phyloP scores from a whole-genome alignment of 805 yeast genomes.

The Wickerhamiella spandovensis region DNA sequence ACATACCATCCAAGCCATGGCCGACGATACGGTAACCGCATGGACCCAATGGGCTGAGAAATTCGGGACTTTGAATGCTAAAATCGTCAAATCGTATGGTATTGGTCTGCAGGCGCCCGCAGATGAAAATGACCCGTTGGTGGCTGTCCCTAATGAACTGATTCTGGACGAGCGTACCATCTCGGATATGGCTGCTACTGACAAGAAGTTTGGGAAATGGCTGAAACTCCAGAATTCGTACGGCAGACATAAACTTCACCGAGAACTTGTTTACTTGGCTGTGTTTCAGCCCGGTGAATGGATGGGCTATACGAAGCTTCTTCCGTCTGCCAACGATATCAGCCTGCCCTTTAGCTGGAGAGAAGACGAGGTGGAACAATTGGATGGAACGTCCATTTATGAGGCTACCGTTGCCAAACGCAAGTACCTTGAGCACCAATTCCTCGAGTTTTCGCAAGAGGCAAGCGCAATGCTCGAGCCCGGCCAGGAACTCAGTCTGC shows the following conservation, averaged over 20 bases:
- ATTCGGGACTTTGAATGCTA: not conserved
- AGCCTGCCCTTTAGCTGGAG: conserved; percentile 22
- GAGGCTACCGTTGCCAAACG: conserved; percentile 19
- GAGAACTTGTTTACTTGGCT: conserved; percentile 13
- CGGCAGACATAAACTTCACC: conserved; percentile 10
- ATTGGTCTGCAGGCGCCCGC: conserved; percentile 2
- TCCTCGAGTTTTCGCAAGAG: conserved; percentile 11
- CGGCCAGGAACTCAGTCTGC: conserved; percentile 9
- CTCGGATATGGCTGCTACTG: conserved; percentile 6
- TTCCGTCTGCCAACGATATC: conserved; percentile 20
- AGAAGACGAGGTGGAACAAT: conserved; percentile 12
- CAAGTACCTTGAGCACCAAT: conserved; percentile 13
- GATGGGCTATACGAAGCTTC: conserved; percentile 16
- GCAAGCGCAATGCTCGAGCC: not conserved
- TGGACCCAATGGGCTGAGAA: conserved; percentile 1
- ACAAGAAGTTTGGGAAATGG: conserved; percentile 9
- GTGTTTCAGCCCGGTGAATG: conserved; percentile 6
- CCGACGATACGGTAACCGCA: not conserved
- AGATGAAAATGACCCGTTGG: not conserved
- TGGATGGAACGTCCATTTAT: conserved; percentile 17
- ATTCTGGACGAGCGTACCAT: conserved; percentile 6
- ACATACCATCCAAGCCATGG: too few relatives aligned
- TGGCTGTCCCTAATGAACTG: conserved; percentile 9
- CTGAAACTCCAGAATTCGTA: conserved; percentile 2
- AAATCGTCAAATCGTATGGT: conserved; percentile 4